Base-by-base conservation (phyloP, 2,329 filamentous ascomycete species). In the Pyrenophora seminiperda region DNA sequence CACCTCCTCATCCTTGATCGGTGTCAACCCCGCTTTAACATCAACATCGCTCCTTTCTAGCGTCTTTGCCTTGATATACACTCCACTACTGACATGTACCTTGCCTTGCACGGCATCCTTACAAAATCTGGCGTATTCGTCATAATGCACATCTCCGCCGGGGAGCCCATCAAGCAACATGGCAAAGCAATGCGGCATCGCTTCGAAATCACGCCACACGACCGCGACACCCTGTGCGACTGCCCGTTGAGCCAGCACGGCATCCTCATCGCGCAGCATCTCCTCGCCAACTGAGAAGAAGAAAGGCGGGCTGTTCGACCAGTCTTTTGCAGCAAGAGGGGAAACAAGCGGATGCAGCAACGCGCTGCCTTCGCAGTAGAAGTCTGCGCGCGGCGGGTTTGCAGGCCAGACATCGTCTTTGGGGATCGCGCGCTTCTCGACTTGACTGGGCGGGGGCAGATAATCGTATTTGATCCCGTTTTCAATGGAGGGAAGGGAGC, bases 161-260 rank as follows among this genome's bases (percentile, higher is more conserved):
- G 56, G 40, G 2, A 71, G 46, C 1, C 57, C 48, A n/a, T 76
- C 75, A 3, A 79, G 51, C 47, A 80, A 51, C 72, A 78, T 72
- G 0, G 65, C 71, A 58, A 81, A 93, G 59, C 83, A 84, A 72
- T 92, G 89, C 45, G 90, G 88, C 89, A 93, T 93, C 3, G 84
- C 87, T 68, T 91, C 86, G 67, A 85, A 94, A 72, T 90, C 83
- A 67, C 89, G 83, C 62, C 85, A 88, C 3, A 83, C 77, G 0
- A 92, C 82, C 0, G 63, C 65, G 0, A 87, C 86, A 4, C 82
- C 84, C 37, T 88, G 82, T 6, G 62, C 56, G 13, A 76, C 76
- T 9, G 89, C 76, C 31, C 79, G 78, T 32, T 75, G 72, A 0
- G 85, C 87, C 2, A 90, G 66, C 43, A 83, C 83, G 56, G 79